Conservation (phyloP, 495 filamentous ascomycete genomes). For the Annulohypoxylon moriforme region DNA sequence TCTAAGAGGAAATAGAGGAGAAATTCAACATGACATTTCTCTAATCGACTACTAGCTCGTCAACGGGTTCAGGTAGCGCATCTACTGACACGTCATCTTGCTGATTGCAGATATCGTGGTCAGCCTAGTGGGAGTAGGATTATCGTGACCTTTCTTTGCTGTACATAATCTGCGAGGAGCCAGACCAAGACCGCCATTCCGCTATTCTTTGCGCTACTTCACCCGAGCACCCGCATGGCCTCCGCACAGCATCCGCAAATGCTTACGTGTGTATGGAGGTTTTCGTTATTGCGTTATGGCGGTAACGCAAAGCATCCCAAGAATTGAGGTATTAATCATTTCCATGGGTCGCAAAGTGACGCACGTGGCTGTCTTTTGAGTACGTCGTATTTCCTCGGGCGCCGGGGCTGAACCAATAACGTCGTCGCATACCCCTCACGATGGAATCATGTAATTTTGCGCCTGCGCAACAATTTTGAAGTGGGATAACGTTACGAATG, state of each 20-base stretch:
- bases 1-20: neutral
- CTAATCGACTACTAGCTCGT: conserved; percentile 11
- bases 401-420: conserved; percentile 22
- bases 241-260: neutral
- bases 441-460: conserved; percentile 30
- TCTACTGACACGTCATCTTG: conserved; percentile 40
- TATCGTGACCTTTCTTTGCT: conserved; percentile 12
- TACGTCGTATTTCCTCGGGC: conserved; percentile 25
- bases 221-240: neutral
- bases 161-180: conserved; percentile 14
- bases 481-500: conserved; percentile 9
- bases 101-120: conserved; percentile 35
- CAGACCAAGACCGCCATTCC: conserved; percentile 16
- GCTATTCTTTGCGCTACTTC: conserved; percentile 16
- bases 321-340: conserved; percentile 25
- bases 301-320: neutral
- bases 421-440: conserved; percentile 18
- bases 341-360: conserved; percentile 21
- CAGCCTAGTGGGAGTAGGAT: conserved; percentile 8
- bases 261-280: conserved; percentile 27
- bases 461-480: neutral
- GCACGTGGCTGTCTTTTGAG: conserved; percentile 33
- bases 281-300: neutral
- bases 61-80: conserved; percentile 15
- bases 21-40: neutral